Percentiles rank a stretch among this genome's conserved stretches.
Conservation (phyloP, 495 filamentous ascomycete species). For the Tuber brumale region DNA sequence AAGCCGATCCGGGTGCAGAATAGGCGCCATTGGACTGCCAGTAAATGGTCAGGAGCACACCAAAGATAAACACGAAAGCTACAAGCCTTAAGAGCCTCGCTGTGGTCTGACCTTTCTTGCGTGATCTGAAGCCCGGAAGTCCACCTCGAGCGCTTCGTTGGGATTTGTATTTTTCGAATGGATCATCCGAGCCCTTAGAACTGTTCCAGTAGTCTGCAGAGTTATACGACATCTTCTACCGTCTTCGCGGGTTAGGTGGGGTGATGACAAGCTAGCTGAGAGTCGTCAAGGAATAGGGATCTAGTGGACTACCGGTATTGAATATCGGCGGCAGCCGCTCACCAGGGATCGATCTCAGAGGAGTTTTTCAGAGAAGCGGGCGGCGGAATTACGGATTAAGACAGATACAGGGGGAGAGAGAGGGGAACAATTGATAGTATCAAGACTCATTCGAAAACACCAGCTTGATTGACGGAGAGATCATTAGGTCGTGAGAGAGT, state of each 20-base stretch:
- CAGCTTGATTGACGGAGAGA: background rate
- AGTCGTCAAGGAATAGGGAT: background rate
- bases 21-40: conserved; percentile 29
- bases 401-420: background rate
- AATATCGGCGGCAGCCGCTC: background rate
- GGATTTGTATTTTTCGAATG: conserved; percentile 35
- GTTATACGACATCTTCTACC: conserved; percentile 26
- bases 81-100: conserved; percentile 17
- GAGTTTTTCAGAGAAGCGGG: background rate
- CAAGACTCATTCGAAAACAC: background rate
- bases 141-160: conserved; percentile 24
- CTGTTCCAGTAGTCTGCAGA: conserved; percentile 28
- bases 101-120: conserved; percentile 23
- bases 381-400: background rate
- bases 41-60: conserved; percentile 25
- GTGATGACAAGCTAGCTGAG: background rate
- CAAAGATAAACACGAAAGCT: conserved; percentile 26
- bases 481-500: background rate
- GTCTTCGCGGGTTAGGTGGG: background rate
- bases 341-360: background rate
- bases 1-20: background rate
- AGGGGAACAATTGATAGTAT: background rate
- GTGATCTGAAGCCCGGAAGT: conserved; percentile 25
- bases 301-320: background rate
- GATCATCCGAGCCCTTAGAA: conserved; percentile 30